These are phyloP conservation scores for Protomyces macrosporus DNA, from an alignment of 1,139 yeast species.

Conservation along the genomic window DNA sequence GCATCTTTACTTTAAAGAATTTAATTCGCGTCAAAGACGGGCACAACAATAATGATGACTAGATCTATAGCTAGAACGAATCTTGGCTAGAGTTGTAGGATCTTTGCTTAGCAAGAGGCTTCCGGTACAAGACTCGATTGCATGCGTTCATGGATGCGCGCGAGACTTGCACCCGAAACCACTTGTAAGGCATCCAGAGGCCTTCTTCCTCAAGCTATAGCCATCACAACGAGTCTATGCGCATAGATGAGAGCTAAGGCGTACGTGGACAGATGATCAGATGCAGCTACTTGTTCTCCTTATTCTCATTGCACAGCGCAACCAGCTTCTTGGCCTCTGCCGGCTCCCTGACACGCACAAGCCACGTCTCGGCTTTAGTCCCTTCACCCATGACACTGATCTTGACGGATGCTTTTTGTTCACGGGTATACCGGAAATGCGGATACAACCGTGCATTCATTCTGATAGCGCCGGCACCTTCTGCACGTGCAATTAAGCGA, in stretches of 20 bases:
- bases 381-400: slow-evolving; percentile 50
- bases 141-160: too few relatives aligned
- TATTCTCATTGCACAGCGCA: slow-evolving; percentile 33
- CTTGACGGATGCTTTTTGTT: slow-evolving; percentile 52
- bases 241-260: too few relatives aligned
- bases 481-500: slow-evolving; percentile 76
- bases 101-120: too few relatives aligned
- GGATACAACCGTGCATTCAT: slow-evolving; percentile 51
- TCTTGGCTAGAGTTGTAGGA: too few relatives aligned
- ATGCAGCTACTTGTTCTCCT: slow-evolving; percentile 3
- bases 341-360: slow-evolving; percentile 65
- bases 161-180: too few relatives aligned
- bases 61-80: too few relatives aligned
- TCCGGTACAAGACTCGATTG: too few relatives aligned
- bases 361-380: slow-evolving; percentile 51
- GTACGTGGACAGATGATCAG: background rate
- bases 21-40: background rate
- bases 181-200: too few relatives aligned
- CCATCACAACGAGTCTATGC: too few relatives aligned
- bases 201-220: too few relatives aligned
- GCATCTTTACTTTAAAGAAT: background rate
- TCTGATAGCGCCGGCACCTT: slow-evolving; percentile 74
- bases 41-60: background rate
- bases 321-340: slow-evolving; percentile 63
- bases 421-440: slow-evolving; percentile 27